Evolutionary conservation across 306 rosid species (phyloP), one percentile per base, ranked within the genome.

Genomic region (Malus sieversii): DNA sequence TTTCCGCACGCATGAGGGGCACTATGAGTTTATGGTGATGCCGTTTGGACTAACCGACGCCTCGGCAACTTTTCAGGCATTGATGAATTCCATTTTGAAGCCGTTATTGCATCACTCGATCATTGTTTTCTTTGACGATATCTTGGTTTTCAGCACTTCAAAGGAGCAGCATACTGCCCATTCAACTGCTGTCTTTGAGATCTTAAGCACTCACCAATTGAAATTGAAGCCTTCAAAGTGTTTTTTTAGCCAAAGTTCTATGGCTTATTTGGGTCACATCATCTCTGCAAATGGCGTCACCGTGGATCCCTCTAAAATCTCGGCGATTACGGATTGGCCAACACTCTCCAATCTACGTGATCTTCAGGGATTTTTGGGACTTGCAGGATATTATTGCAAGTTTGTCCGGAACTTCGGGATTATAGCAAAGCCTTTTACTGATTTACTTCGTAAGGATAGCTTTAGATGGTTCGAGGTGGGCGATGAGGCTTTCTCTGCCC

Each of bases 51-150:
- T 63, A 0, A 45, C 62, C 3, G 63, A 74, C 16, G 48, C 78
- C 0, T 33, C 9, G 0, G 2, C 5, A 9, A n/a, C 11, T 18
- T 32, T 5, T 46, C 13, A 29, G 1, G 52, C 6, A 2, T 33
- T 10, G 6, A 57, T 19, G 48, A 72, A 8, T 11, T 72, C 10
- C 10, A 23, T 72, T 3, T 55, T 72, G 1, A 2, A 12, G 3
- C 30, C 22, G 0, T 33, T 30, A 4, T 30, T 55, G 7, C 3
- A 30, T 3, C 5, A 57, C 13, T 33, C 33, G 3, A 8, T 72
- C 3, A 11, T 57, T 6, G 76, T 72, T 1, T 57, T 72, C 23
- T 55, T 72, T 53, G 66, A 57, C 4, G 66, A 72, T n/a, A 55
- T 72, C 5, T 4, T 72, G 4, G n/a, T 72, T 0, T 72, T 33